Conservation (phyloP, 306 rosid genomes). For the Cicer pinnatifidum region DNA sequence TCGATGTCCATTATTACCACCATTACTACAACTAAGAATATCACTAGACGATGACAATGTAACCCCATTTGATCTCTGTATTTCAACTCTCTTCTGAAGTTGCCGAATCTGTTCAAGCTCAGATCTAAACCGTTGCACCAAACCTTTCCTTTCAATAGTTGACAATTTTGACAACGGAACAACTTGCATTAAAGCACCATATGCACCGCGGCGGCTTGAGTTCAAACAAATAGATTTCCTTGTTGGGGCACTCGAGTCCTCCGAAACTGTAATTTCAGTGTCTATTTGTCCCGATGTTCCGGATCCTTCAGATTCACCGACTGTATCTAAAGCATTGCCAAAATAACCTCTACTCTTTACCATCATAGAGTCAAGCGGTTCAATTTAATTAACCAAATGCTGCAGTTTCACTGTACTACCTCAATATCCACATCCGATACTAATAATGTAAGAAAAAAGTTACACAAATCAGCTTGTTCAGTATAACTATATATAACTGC, state of each 20-base stretch:
- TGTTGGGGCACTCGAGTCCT: constrained; percentile 62
- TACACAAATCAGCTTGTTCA: neutral
- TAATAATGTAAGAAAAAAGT: constrained; percentile 26
- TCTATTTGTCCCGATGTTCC: constrained; percentile 78
- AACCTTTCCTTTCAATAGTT: constrained; percentile 56
- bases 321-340: constrained; percentile 54
- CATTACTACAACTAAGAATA: constrained; percentile 72
- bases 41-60: constrained; percentile 76
- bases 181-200: constrained; percentile 55
- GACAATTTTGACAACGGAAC: constrained; percentile 63
- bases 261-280: constrained; percentile 69
- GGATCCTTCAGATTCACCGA: constrained; percentile 79
- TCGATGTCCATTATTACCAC: constrained; percentile 53
- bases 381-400: constrained; percentile 16
- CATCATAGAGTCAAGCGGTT: constrained; percentile 41
- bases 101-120: constrained; percentile 70
- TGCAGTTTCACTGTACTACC: constrained; percentile 23
- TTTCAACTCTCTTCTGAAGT: constrained; percentile 67
- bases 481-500: constrained; percentile 32
- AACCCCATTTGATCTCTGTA: constrained; percentile 58
- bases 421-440: neutral
- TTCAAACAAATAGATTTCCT: constrained; percentile 72
- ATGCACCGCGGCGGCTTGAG: constrained; percentile 47
- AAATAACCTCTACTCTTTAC: constrained; percentile 63
- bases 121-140: constrained; percentile 55